Evolutionary conservation across 2,329 filamentous ascomycete genomes (phyloP), one percentile per base, ranked within the genome.

Genomic region (Didymosphaeria variabile): DNA sequence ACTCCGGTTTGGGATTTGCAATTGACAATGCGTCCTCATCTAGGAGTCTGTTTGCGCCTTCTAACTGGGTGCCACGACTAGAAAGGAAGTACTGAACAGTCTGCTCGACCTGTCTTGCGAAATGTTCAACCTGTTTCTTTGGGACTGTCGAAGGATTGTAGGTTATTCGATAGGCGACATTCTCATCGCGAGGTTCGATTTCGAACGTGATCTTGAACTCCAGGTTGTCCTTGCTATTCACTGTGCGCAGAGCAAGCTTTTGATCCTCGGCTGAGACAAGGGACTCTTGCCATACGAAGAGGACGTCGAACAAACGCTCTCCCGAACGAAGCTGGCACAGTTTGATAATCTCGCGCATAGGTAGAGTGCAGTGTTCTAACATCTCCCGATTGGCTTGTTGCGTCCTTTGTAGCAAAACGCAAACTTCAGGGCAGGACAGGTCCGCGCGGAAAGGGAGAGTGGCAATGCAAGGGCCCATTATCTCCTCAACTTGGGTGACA

Each of bases 231-330:
- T 84, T 77, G 55, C 90, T 88, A 29, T 85, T 83, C 0, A 86
- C 73, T 57, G 93, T 82, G 10, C 71, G 76, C 0, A 94, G 80
- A 64, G 69, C 67, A 68, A 79, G 71, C 3, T 72, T 64, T 19
- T 62, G 49, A 13, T 55, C 50, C n/a, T 72, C 65, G 2, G 66
- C 63, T 17, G 76, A 75, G 1, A 77, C 65, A 19, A 90, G 80
- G 0, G 89, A 91, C 71, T 97, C 90, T 69, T 97, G 94, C 83
- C 94, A 97, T 0, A 94, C 89, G 69, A 97, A 90, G 0, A 97
- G 80, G 0, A 89, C 85, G 67, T 97, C 91, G 67, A 94, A 97
- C 0, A 97, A 77, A 1, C 79, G 78, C 42, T 87, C 83, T 0
- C 84, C 81, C 0, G 87, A 82, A 31, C 83, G 79, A 0, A 90